Base-by-base conservation (phyloP, 257 asterid species). In the Pogostemon cablin region DNA sequence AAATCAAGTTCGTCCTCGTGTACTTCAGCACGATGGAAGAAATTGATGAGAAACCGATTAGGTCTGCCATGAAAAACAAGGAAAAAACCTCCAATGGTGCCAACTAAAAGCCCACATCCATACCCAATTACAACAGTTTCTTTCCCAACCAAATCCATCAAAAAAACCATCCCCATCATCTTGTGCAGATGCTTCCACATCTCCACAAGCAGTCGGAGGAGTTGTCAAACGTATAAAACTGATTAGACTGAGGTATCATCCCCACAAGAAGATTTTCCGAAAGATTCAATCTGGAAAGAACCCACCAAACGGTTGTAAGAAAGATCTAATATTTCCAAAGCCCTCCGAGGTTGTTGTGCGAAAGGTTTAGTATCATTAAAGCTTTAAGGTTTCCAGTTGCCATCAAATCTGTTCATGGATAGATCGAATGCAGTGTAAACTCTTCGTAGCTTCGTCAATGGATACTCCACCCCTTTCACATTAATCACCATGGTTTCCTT, bases 271-370 rank as follows among this genome's bases (percentile, higher is more conserved):
- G 72, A 46, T 83, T 78, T 20, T 61, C 2, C 1, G 81, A 77
- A 6, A 83, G 67, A 41, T 80, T 78, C 56, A 12, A 78, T 39
- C 62, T 62, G 20, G 37, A 55, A 3, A 83, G 73, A 58, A 53
- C 87, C 85, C 0, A 9, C 64, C 9, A 78, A 38, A 12, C 76
- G 72, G 37, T 77, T 80, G 8, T 73, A 77, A 17, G 79, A 66
- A 0, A 83, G 65, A 67, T 82, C 82, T 10, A 32, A 75, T 25
- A n/a, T 75, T 60, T 56, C 58, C 81, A 0, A 83, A 1, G 4
- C 55, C 81, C 83, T 2, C 9, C 34, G 5, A 79, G 48, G 7
- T 8, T 47, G 35, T 82, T 82, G 9, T 76, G 72, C 0, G 83
- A 70, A 7, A 73, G 56, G 20, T 73, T 82, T 0, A 79, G 75